Conservation (phyloP, 2,329 filamentous ascomycete species). For the Penicillium sp. region DNA sequence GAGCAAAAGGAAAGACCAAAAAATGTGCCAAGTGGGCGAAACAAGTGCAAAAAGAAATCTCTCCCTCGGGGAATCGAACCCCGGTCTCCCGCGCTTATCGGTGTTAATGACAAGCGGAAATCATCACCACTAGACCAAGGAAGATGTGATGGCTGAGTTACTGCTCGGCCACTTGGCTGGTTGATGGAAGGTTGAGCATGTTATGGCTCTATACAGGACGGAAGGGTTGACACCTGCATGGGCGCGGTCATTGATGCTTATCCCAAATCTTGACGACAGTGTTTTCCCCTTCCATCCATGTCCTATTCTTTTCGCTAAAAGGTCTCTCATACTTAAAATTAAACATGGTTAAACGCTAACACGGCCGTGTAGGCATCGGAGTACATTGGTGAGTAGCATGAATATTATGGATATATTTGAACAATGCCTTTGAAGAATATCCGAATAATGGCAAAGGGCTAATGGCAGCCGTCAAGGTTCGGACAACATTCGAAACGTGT, state of each 20-base stretch:
- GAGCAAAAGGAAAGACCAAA: neutral
- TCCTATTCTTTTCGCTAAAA: too few relatives aligned
- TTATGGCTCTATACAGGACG: neutral
- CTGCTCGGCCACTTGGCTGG: conserved; percentile 23
- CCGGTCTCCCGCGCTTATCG: conserved; percentile 33
- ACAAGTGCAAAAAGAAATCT: conserved; percentile 15
- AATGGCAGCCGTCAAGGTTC: neutral
- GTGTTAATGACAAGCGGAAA: conserved; percentile 29
- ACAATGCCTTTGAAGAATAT: neutral
- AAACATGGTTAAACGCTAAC: too few relatives aligned
- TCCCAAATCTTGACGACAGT: neutral
- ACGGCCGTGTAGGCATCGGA: neutral
- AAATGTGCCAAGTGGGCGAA: neutral
- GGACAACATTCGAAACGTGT: neutral
- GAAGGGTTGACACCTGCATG: neutral
- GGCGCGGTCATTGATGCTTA: neutral
- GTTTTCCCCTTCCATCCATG: too few relatives aligned
- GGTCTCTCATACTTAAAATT: too few relatives aligned
- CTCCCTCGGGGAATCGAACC: conserved; percentile 35
- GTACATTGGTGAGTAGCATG: neutral
- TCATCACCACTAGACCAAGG: conserved; percentile 31
- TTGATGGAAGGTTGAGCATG: conserved; percentile 5
- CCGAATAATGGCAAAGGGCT: neutral
- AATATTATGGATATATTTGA: neutral
- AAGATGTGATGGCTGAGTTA: conserved; percentile 20